phyloP scores from a whole-genome alignment of 2,329 filamentous ascomycete genomes.

The Orbilia blumenaviensis region DNA sequence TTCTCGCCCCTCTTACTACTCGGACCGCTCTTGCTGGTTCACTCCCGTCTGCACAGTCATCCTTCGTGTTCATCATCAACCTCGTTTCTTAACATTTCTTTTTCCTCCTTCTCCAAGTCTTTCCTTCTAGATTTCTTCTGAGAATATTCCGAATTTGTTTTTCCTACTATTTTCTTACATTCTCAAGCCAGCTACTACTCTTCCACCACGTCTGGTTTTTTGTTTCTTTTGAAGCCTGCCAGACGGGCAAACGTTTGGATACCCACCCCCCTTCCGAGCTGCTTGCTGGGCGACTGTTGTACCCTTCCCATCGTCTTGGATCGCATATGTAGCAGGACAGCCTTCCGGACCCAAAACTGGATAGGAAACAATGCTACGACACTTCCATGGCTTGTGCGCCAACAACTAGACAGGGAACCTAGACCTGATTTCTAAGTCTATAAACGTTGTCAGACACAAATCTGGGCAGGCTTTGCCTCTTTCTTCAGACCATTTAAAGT shows the following conservation, averaged over 20 bases:
- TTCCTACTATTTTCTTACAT: background rate
- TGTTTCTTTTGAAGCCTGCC: conserved; percentile 4
- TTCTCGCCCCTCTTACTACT: conserved; percentile 45
- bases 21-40: conserved; percentile 12
- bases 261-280: conserved; percentile 5
- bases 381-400: conserved; percentile 42
- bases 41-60: conserved; percentile 50
- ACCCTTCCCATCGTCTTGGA: conserved; percentile 35
- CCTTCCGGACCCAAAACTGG: conserved; percentile 30
- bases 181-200: background rate
- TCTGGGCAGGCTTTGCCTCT: conserved; percentile 27
- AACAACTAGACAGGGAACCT: conserved; percentile 45
- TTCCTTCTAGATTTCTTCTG: conserved; percentile 15
- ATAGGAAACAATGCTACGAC: conserved; percentile 42
- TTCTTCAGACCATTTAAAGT: conserved; percentile 45
- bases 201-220: conserved; percentile 28
- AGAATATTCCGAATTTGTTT: conserved; percentile 32
- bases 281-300: conserved; percentile 8
- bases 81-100: conserved; percentile 23
- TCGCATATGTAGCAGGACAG: conserved; percentile 36
- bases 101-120: conserved; percentile 10
- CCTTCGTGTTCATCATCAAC: conserved; percentile 50
- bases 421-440: conserved; percentile 22
- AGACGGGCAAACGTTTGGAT: background rate
- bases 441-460: conserved; percentile 44